These are phyloP conservation scores for Claviceps sorghi DNA, from an alignment of 2,329 filamentous ascomycete genomes.

Conservation along the genomic window DNA sequence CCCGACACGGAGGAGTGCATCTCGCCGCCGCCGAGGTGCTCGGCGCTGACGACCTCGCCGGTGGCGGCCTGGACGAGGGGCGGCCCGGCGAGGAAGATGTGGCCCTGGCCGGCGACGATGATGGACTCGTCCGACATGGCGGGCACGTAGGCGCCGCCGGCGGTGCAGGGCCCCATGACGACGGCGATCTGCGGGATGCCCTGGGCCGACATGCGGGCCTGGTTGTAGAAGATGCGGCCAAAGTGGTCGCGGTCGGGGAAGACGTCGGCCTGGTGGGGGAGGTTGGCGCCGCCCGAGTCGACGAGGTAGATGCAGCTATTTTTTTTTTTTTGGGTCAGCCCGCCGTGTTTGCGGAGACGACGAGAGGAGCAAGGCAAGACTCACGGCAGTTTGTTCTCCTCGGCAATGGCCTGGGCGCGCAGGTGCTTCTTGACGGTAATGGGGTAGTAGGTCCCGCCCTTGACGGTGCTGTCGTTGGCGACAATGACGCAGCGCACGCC, in stretches of 20 bases:
- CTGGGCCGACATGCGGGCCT: constrained; percentile 77
- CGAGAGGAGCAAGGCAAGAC: neutral
- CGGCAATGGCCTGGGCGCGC: constrained; percentile 76
- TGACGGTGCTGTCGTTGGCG: constrained; percentile 92
- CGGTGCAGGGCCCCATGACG: constrained; percentile 95
- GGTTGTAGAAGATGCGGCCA: constrained; percentile 95
- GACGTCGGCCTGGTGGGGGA: constrained; percentile 88
- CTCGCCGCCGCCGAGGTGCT: constrained; percentile 79
- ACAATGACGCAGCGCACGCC: constrained; percentile 88
- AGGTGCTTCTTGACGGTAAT: constrained; percentile 97
- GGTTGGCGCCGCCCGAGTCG: constrained; percentile 86
- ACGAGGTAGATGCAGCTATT: constrained; percentile 91
- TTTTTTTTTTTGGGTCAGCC: no score
- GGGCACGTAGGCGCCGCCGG: constrained; percentile 88
- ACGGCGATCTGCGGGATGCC: constrained; percentile 89
- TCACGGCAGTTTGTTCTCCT: constrained; percentile 64
- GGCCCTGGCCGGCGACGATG: constrained; percentile 89
- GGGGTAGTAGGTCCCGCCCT: constrained; percentile 92
- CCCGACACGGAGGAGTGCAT: constrained; percentile 85
- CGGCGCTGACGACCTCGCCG: constrained; percentile 77
- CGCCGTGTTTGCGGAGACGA: neutral
- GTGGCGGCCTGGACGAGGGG: constrained; percentile 93
- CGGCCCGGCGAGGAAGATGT: constrained; percentile 90
- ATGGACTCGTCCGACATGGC: constrained; percentile 97
- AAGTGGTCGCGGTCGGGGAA: constrained; percentile 94